Base-by-base conservation (phyloP, 352 stramenopile genomes). In the Globisporangium cylindrosporum region DNA sequence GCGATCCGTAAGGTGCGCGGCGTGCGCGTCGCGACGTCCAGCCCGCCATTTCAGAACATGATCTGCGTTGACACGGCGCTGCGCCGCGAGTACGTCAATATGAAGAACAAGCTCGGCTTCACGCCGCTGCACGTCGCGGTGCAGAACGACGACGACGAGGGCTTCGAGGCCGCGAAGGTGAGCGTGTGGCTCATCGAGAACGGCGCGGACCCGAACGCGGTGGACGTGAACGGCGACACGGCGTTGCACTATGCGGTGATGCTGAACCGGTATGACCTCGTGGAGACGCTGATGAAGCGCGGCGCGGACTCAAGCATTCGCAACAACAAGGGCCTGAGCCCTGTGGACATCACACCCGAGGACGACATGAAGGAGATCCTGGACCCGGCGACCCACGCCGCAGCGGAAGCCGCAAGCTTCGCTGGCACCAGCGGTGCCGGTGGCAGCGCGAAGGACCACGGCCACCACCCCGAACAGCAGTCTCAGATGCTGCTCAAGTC, bases 161-260 rank as follows among this genome's bases (percentile, higher is more conserved):
- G 89, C n/a, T 94, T 96, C 49, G 89, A 94, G 59, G 89, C 89
- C 10, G 87, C 86, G 14, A 96, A 96, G 75, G 85, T 93, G 8
- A 82, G 79, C 41, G 85, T 96, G 22, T 96, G 89, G 89, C 82
- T 96, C 9, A 91, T 95, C 69, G 89, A 96, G 70, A 94, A 95
- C 36, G 90, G 89, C 32, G 85, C 80, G 22, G 87, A 96, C 34
- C 67, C 78, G 55, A 94, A 96, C 58, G 85, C 89, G 0, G 68
- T 81, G 24, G 90, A 96, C 62, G 77, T 79, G 25, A 91, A 92
- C 62, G 90, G 89, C 41, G 90, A 97, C 68, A 96, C 90, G 10
- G 82, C 90, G 18, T 70, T 97, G 12, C 90, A 97, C 61, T 96
- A 94, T 67, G 88, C 90, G 0, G 87, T 94, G 59, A 89, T 89